Evolutionary conservation across 352 stramenopile species (phyloP), one percentile per base, ranked within the genome.

Genomic region (Thalassiosira mediterranea): DNA sequence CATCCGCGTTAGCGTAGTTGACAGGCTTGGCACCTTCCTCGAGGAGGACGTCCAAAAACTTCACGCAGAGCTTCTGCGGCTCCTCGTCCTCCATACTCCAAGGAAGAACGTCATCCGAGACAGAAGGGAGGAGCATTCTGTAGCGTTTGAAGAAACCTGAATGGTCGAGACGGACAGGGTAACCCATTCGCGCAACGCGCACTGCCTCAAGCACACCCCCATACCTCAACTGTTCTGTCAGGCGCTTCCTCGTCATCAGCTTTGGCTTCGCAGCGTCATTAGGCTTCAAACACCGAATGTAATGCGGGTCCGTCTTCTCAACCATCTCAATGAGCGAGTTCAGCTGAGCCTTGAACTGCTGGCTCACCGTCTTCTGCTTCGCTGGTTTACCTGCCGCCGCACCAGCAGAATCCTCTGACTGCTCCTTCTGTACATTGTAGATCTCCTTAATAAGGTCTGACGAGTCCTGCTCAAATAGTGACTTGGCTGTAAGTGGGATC

Each of bases 131-230:
- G 25, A 93, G 73, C 80, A 89, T 91, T 17, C 89, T 74, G 72
- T 93, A 94, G 54, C 88, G 71, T 57, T 90, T 81, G 58, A 91
- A 88, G 62, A 94, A 95, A 8, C 56, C 69, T 17, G 28, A 82
- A 75, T 98, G 96, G 21, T 89, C 82, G 21, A 99, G 92, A 67
- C 97, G 96, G 59, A 99, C 96, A 26, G 97, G 97, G 81, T 99
- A 99, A 2, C 97, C 97, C 34, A 96, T 93, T 42, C 97, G 95
- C 66, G 97, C 97, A 17, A 99, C 97, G 48, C 96, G 94, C 25
- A 99, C 97, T 5, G 97, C 97, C 84, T 99, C 97, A 5, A 99
- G 91, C n/a, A 99, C 96, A 90, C 97, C 97, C 73, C 96, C 96
- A 48, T 98, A 98, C 64, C 91, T 67, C 1, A 96, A 81, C 86